Evolutionary conservation across 345 rosid species (phyloP), one percentile per base, ranked within the genome.

Genomic region (Euphorbia peplus): DNA sequence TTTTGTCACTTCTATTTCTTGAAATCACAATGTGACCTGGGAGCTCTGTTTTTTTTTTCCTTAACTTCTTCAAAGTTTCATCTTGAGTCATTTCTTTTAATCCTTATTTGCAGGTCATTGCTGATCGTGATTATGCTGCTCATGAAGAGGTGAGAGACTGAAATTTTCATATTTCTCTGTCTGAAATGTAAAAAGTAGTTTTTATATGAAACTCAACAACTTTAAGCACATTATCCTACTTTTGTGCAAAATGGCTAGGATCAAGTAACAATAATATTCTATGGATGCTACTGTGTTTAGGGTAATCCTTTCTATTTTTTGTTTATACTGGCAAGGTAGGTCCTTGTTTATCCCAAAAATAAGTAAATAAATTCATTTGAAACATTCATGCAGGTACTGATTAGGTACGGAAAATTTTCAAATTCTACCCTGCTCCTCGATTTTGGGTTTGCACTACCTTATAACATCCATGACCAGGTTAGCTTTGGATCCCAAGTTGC

Each of bases 381-480:
- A 70, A 44, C 60, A 41, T 37, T 74, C 75, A 48, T 64, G 35
- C 67, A 90, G 96, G 88, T 93, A 55, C 63, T 82, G 67, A 85
- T 93, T 74, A 78, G 80, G 18, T 90, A 93, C 39, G 98, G 98
- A 30, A 84, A 85, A 70, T 76, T 86, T 80, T 66, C 96, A 63
- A 93, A 93, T 84, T 87, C 92, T 18, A 76, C 83, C 60, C 83
- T 93, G 79, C 75, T 88, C 73, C 77, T 86, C 80, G 96, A 90
- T 71, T 93, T 85, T 26, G 98, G 97, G 55, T 93, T 93, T 79
- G 79, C 92, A 9, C 75, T 89, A 72, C 82, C 88, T n/a, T 53
- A 76, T 75, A 93, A 90, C 80, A 81, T 64, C 42, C 78, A 85
- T 67, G 96, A 90, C 65, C 84, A 89, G 96, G 98, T 89, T 79